Percentiles rank a stretch among this genome's conserved stretches.
Evolutionary conservation across 2,329 filamentous ascomycete genomes (phyloP).

Genomic region (Penicillium sp.): DNA sequence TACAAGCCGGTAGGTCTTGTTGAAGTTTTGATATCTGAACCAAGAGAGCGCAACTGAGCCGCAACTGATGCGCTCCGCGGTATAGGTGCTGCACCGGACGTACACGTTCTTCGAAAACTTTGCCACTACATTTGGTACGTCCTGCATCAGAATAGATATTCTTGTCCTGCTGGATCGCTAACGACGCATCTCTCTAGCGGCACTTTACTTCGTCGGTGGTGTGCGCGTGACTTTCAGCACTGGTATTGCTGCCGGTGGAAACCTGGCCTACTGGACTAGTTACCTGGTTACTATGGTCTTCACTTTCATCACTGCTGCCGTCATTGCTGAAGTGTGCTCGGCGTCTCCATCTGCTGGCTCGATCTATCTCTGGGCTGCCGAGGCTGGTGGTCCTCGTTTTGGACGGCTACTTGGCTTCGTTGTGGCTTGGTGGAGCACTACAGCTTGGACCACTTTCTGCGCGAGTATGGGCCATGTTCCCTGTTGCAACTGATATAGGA

Average conservation of each 20-base stretch:
- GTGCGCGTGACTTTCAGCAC: conserved; percentile 64
- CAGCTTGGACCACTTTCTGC: conserved; percentile 62
- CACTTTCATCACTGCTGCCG: conserved; percentile 62
- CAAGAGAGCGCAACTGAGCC: neutral
- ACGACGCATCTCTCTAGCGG: conserved; percentile 45
- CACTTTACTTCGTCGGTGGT: conserved; percentile 62
- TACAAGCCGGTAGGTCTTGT: conserved; percentile 54
- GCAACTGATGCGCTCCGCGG: conserved; percentile 14
- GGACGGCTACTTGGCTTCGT: conserved; percentile 61
- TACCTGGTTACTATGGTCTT: conserved; percentile 62
- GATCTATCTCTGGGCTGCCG: conserved; percentile 64
- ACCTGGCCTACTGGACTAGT: conserved; percentile 64
- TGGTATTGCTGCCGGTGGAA: conserved; percentile 62
- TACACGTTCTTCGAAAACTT: conserved; percentile 62
- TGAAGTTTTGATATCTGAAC: neutral
- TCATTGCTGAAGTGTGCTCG: conserved; percentile 63
- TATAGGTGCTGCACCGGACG: conserved; percentile 57
- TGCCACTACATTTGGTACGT: conserved; percentile 58
- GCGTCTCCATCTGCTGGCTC: conserved; percentile 61
- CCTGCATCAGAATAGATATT: conserved; percentile 2
- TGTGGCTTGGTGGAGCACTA: conserved; percentile 67
- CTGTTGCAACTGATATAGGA: neutral
- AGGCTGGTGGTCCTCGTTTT: conserved; percentile 57
- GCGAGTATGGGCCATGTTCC: conserved; percentile 37
- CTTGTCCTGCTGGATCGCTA: neutral